These are phyloP conservation scores for Arthrobotrys musiformis DNA, from an alignment of 2,329 filamentous ascomycete genomes.

Conservation along the genomic window DNA sequence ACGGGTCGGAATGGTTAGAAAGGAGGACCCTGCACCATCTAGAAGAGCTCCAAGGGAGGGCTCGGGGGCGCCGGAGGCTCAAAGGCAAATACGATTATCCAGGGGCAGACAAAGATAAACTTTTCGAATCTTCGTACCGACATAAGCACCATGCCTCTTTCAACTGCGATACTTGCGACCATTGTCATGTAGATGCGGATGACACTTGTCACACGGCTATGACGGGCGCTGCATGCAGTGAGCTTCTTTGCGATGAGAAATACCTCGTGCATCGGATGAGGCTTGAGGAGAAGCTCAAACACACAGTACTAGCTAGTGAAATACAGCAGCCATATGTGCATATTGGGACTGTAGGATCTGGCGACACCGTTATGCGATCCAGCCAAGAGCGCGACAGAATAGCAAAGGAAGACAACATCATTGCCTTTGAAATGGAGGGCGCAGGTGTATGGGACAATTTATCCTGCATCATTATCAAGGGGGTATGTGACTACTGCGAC, in stretches of 20 bases:
- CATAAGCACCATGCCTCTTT: conserved; percentile 60
- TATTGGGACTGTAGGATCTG: conserved; percentile 62
- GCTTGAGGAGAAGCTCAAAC: conserved; percentile 6
- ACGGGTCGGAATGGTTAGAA: conserved; percentile 45
- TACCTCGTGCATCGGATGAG: conserved; percentile 42
- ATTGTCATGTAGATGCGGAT: conserved; percentile 27
- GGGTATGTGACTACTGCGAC: conserved; percentile 64
- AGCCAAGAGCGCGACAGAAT: conserved; percentile 60
- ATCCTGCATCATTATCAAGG: conserved; percentile 61
- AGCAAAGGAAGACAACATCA: conserved; percentile 57
- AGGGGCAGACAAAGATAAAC: conserved; percentile 58
- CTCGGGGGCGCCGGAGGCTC: neutral
- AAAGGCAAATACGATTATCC: conserved; percentile 59
- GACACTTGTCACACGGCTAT: conserved; percentile 58
- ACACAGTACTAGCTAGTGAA: neutral
- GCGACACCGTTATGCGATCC: conserved; percentile 62
- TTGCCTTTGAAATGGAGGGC: conserved; percentile 62
- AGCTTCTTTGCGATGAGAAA: conserved; percentile 59
- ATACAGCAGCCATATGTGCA: conserved; percentile 58
- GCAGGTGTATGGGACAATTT: conserved; percentile 62
- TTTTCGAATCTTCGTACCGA: conserved; percentile 60
- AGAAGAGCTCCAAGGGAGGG: conserved; percentile 54
- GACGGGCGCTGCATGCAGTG: conserved; percentile 57
- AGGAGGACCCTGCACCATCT: conserved; percentile 46
- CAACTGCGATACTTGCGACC: conserved; percentile 11